Base-by-base conservation (phyloP, 257 asterid genomes). In the Capsicum baccatum region DNA sequence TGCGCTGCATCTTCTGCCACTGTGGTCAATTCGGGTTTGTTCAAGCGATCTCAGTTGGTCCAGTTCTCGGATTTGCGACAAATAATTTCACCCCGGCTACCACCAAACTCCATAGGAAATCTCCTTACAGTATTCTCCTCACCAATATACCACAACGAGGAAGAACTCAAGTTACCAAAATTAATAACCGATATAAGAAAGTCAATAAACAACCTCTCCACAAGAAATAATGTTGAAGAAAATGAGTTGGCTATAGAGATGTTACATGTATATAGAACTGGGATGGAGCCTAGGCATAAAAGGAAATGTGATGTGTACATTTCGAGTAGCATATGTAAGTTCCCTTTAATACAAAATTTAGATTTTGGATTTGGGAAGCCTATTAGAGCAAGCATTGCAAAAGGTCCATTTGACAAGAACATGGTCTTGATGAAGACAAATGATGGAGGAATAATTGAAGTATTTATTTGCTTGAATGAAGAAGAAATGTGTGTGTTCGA, bases 291-390 rank as follows among this genome's bases (percentile, higher is more conserved):
- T 10, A 9, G 2, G 4, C 3, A 4, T 1, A 16, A 60, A 9
- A 47, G 37, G 12, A 52, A 47, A 2, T 44, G 67, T 13, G 84
- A 82, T 17, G 44, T 60, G 9, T 82, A 47, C 35, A 3, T 21
- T 13, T 11, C 58, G 4, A 82, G 63, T 12, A 64, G 66, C 13
- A 7, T 64, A 35, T 19, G 52, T 16, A 62, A 66, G 5, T 63
- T 62, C n/a, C 79, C 79, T 11, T 26, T 56, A 1, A 0, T 4
- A 13, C 7, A 82, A 9, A 42, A 37, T 44, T 26, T 50, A 21
- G 84, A 82, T 64, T 64, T 64, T 44, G 84, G 84, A 48, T 82
- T 60, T 60, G 84, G 84, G 13, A 62, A 66, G 50, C 84, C 84
- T 2, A 8, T 11, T 2, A 64, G 78, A 42, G 79, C 35, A 3